phyloP scores from a whole-genome alignment of 2,329 filamentous ascomycete genomes.

The Thermothelomyces thermophilus region DNA sequence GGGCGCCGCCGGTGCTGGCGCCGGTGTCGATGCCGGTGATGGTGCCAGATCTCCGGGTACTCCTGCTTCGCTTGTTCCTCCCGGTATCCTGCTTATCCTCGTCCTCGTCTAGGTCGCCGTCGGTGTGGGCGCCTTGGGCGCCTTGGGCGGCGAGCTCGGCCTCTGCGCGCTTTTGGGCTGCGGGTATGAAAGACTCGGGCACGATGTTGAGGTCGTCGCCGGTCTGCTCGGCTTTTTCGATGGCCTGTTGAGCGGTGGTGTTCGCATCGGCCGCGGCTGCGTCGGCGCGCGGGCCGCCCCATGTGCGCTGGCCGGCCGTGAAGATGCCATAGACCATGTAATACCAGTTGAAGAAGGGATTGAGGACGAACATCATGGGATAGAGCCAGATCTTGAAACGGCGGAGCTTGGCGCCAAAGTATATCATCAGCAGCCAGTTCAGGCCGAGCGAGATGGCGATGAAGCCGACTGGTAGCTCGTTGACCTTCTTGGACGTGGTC shows the following conservation, averaged over 20 bases:
- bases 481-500: constrained; percentile 71
- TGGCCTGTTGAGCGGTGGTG: constrained; percentile 75
- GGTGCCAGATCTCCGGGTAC: neutral
- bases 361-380: constrained; percentile 89
- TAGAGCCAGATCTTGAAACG: constrained; percentile 94
- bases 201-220: constrained; percentile 89
- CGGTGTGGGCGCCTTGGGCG: neutral
- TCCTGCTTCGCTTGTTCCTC: neutral
- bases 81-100: constrained; percentile 5
- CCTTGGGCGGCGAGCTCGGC: constrained; percentile 28
- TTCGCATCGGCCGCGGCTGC: constrained; percentile 70
- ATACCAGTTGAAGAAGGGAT: constrained; percentile 96
- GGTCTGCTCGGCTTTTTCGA: constrained; percentile 67
- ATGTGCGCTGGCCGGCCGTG: constrained; percentile 87
- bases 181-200: constrained; percentile 71
- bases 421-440: constrained; percentile 94
- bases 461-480: constrained; percentile 82
- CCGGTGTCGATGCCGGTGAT: constrained; percentile 21
- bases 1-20: constrained; percentile 28
- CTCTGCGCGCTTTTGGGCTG: constrained; percentile 38
- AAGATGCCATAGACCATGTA: constrained; percentile 98
- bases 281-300: constrained; percentile 89
- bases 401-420: constrained; percentile 80
- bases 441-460: constrained; percentile 87
- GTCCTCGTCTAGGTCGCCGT: constrained; percentile 22